These are phyloP conservation scores for Trichomonas tenax DNA, from an alignment of 208 protist species.

Conservation along the genomic window DNA sequence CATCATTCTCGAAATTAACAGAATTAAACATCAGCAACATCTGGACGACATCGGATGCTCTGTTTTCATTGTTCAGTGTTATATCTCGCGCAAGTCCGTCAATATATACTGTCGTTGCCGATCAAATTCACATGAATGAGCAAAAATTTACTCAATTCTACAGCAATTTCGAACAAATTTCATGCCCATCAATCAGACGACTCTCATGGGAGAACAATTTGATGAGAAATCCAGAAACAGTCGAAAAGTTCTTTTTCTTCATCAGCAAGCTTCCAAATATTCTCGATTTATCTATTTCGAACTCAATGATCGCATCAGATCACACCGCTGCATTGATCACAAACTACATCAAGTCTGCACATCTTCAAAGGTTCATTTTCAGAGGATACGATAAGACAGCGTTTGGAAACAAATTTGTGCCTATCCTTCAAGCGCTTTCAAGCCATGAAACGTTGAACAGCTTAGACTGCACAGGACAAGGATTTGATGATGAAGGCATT, in stretches of 20 bases:
- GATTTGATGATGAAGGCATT: not conserved
- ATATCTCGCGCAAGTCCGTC: not conserved
- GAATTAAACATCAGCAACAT: not conserved
- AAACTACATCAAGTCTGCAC: not conserved
- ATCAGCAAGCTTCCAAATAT: not conserved
- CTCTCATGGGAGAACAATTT: not conserved
- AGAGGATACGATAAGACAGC: not conserved
- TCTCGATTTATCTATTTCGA: not conserved
- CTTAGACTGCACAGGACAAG: not conserved
- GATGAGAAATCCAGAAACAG: not conserved
- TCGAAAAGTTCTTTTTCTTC: not conserved
- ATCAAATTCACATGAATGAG: not conserved
- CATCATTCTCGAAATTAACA: not conserved
- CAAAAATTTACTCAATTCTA: not conserved
- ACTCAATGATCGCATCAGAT: not conserved
- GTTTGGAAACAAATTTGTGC: not conserved
- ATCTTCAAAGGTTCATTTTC: not conserved
- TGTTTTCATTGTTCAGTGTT: not conserved
- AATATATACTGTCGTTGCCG: not conserved
- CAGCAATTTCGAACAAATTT: not conserved
- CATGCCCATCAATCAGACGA: not conserved
- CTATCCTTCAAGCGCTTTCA: not conserved
- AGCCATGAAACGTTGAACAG: not conserved
- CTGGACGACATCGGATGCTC: not conserved
- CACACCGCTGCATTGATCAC: not conserved